Evolutionary conservation across 331 rosid genomes (phyloP), one percentile per base, ranked within the genome.

Genomic region (Cydonia oblonga): DNA sequence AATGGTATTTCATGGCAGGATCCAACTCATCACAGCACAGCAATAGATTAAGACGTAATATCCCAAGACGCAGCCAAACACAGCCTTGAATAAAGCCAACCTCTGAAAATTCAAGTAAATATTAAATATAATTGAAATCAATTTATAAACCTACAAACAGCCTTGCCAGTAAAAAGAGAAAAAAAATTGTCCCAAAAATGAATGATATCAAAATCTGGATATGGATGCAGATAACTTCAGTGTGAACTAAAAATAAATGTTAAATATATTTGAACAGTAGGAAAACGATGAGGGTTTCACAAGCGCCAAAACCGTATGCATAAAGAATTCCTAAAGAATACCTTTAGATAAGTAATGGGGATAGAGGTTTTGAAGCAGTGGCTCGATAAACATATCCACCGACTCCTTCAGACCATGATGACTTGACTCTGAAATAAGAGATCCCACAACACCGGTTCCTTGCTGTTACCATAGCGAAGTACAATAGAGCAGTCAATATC

Each of bases 1-100:
- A 86, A 75, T 76, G 68, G 80, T 91, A 86, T 77, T 93, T 91
- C 91, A 86, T 73, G 72, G 88, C 85, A 53, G 98, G 98, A 88
- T 93, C 98, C 64, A 91, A 35, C 71, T 86, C 92, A 74, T 75
- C 86, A 66, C 86, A 79, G 82, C 90, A 75, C 70, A 89, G 92
- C 89, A 93, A 75, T 68, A 93, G 96, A 66, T 81, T 81, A 66
- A 91, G 80, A 69, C 96, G 96, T 38, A 93, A 78, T 44, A 67
- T 83, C 65, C 98, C 98, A 73, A 89, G 88, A 71, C 57, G 81
- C 51, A 86, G 73, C 97, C 97, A 93, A 52, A 83, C 90, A 77
- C 81, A 84, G 72, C 97, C 98, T 73, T 86, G 75, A 40, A 40
- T 77, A 65, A 80, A 74, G 75, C 81, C 76, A 77, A 64, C 68